Evolutionary conservation across 345 rosid species (phyloP).

Genomic region (Balakata baccata): DNA sequence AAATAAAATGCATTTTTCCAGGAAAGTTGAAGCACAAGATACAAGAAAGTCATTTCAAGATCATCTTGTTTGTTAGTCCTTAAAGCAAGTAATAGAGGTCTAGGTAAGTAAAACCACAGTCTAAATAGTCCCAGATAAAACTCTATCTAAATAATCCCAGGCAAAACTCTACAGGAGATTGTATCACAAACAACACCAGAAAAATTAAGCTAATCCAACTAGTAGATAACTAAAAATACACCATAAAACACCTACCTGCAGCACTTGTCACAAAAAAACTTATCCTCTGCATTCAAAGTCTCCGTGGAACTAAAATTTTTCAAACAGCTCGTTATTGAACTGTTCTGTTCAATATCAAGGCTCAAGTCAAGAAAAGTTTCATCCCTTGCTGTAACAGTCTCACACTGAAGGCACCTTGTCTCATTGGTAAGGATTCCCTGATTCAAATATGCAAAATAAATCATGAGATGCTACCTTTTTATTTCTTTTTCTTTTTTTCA

Average conservation of each 20-base stretch:
- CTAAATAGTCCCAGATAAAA: background rate
- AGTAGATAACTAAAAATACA: background rate
- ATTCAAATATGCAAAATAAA: slow-evolving; percentile 20
- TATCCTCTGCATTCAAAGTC: slow-evolving; percentile 98
- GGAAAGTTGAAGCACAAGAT: background rate
- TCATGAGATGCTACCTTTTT: slow-evolving; percentile 13
- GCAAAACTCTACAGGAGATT: background rate
- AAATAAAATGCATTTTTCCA: background rate
- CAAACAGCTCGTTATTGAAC: slow-evolving; percentile 97
- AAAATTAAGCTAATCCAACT: background rate
- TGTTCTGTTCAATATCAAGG: slow-evolving; percentile 99
- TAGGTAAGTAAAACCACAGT: slow-evolving; percentile 1
- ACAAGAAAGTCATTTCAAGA: background rate
- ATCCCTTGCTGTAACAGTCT: slow-evolving; percentile 97
- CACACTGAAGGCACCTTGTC: slow-evolving; percentile 93
- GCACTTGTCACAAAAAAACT: slow-evolving; percentile 99
- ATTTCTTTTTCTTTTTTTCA: background rate
- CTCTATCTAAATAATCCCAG: background rate
- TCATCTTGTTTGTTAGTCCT: too few species aligned
- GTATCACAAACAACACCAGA: background rate
- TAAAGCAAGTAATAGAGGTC: background rate
- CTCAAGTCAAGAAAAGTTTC: slow-evolving; percentile 96
- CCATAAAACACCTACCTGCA: slow-evolving; percentile 62
- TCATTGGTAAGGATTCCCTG: slow-evolving; percentile 99
- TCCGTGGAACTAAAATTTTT: slow-evolving; percentile 99